Conservation (phyloP, 306 rosid genomes). For the Sindora glabra region DNA sequence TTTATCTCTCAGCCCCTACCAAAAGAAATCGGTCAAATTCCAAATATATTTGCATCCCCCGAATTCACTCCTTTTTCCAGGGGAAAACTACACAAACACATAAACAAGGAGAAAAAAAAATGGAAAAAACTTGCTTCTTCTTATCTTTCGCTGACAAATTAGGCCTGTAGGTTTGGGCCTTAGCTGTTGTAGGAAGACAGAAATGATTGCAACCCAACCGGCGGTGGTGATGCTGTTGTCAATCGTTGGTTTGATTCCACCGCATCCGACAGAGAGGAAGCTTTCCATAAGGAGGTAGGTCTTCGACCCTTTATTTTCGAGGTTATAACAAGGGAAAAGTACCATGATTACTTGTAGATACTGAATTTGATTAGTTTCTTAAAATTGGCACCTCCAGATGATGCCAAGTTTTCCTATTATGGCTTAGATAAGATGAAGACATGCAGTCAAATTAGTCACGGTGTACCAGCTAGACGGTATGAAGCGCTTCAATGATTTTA, state of each 20-base stretch:
- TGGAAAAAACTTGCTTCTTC: background rate
- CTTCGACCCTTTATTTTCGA: background rate
- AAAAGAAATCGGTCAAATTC: background rate
- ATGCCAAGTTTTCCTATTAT: background rate
- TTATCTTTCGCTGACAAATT: slow-evolving; percentile 17
- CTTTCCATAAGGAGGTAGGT: slow-evolving; percentile 70
- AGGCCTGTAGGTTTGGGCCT: slow-evolving; percentile 75
- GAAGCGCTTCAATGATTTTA: background rate
- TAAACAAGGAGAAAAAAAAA: too few relatives aligned
- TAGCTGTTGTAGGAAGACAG: slow-evolving; percentile 81
- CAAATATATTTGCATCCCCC: too few relatives aligned
- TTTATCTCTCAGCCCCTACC: background rate
- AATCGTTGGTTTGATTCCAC: slow-evolving; percentile 88
- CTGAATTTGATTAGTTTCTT: slow-evolving; percentile 1
- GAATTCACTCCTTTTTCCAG: too few relatives aligned
- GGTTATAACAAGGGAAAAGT: background rate
- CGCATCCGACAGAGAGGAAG: slow-evolving; percentile 76
- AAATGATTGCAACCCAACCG: slow-evolving; percentile 93
- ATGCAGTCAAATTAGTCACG: too few relatives aligned
- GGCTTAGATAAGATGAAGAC: too few relatives aligned
- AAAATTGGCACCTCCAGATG: background rate
- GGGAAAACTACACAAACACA: background rate
- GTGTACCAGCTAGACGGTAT: too few relatives aligned
- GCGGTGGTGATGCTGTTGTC: slow-evolving; percentile 78
- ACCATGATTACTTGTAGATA: background rate